Evolutionary conservation across 805 yeast genomes (phyloP).

Genomic region (Yarrowia phangngaensis): DNA sequence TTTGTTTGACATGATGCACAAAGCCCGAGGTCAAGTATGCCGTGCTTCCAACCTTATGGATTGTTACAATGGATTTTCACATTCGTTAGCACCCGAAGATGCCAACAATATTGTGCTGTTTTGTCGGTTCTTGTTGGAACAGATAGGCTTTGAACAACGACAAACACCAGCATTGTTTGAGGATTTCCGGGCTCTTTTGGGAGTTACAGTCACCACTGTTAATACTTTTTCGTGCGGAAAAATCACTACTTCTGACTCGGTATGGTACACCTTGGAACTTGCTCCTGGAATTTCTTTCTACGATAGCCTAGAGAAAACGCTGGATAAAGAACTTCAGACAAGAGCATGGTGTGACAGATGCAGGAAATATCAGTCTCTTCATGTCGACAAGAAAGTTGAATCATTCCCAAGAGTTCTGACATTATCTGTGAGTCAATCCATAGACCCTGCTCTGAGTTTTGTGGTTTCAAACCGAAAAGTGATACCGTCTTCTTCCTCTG

Average conservation of each 20-base stretch:
- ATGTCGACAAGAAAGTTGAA: slow-evolving; percentile 50
- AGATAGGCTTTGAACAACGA: slow-evolving; percentile 46
- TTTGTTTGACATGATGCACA: slow-evolving; percentile 83
- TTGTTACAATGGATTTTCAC: slow-evolving; percentile 14
- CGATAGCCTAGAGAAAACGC: slow-evolving; percentile 31
- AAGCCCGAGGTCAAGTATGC: slow-evolving; percentile 74
- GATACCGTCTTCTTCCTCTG: neutral
- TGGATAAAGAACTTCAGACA: slow-evolving; percentile 40
- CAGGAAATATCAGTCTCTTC: slow-evolving; percentile 50
- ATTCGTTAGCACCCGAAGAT: slow-evolving; percentile 13
- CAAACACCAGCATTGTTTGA: slow-evolving; percentile 10
- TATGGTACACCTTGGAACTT: slow-evolving; percentile 33
- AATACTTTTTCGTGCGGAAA: slow-evolving; percentile 33
- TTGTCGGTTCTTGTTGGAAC: slow-evolving; percentile 55
- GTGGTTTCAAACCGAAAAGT: slow-evolving; percentile 11
- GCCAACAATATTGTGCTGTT: slow-evolving; percentile 39
- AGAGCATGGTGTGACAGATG: slow-evolving; percentile 55
- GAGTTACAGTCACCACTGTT: slow-evolving; percentile 30
- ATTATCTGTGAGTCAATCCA: slow-evolving; percentile 1
- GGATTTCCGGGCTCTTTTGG: slow-evolving; percentile 26
- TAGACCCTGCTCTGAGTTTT: slow-evolving; percentile 11
- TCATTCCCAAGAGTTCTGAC: slow-evolving; percentile 58
- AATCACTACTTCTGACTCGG: slow-evolving; percentile 30
- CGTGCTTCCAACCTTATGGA: slow-evolving; percentile 62
- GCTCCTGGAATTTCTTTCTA: slow-evolving; percentile 29